Conservation (phyloP, 148 eudicot genomes). For the Fagopyrum esculentum region DNA sequence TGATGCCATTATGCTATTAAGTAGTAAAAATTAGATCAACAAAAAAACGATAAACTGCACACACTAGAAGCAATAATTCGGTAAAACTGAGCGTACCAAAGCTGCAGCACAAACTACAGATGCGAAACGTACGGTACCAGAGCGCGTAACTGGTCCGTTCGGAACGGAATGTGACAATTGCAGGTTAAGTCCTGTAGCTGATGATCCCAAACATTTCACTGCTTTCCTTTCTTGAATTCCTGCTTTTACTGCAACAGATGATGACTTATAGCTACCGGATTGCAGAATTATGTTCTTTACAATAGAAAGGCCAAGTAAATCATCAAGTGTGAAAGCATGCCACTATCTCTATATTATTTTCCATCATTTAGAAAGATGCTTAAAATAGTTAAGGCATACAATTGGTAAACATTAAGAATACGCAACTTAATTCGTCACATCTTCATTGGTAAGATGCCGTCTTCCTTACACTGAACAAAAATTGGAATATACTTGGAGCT, state of each 20-base stretch:
- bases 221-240: background rate
- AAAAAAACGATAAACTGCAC: background rate
- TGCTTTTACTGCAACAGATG: background rate
- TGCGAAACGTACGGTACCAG: background rate
- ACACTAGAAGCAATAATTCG: background rate
- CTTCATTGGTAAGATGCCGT: background rate
- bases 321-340: too few species aligned
- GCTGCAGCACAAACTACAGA: background rate
- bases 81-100: conserved; percentile 1
- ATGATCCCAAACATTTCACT: background rate
- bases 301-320: background rate
- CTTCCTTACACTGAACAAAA: too few species aligned
- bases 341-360: background rate
- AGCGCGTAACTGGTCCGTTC: background rate
- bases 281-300: background rate
- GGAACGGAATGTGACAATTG: background rate
- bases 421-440: background rate
- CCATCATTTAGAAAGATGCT: background rate
- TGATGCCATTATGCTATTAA: background rate
- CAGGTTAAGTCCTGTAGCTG: background rate
- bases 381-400: background rate
- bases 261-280: background rate
- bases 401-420: background rate
- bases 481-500: too few species aligned
- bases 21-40: background rate